phyloP scores from a whole-genome alignment of 23 red algal species.

The Gracilaria domingensis region DNA sequence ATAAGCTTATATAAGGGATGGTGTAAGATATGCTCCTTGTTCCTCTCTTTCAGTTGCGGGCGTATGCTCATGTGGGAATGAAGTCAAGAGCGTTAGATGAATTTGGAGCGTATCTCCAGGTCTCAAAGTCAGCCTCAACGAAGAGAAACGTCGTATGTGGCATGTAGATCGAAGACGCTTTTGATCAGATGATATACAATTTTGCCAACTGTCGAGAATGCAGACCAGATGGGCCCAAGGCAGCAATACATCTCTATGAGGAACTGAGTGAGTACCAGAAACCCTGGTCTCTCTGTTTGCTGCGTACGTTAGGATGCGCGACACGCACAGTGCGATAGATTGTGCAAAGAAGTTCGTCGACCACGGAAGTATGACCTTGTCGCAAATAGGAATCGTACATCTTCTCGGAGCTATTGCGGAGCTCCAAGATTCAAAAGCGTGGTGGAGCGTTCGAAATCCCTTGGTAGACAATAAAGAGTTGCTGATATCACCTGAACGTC shows the following conservation, averaged over 20 bases:
- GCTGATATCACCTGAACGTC: background rate
- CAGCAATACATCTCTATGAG: conserved; percentile 39
- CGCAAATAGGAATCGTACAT: conserved; percentile 12
- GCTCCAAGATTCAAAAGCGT: conserved; percentile 21
- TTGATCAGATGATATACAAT: no score
- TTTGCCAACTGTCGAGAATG: conserved; percentile 64
- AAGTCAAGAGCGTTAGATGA: conserved; percentile 38
- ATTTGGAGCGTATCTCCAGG: conserved; percentile 34
- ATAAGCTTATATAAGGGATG: background rate
- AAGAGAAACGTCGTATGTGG: background rate
- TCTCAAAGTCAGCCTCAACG: background rate
- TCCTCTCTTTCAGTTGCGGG: conserved; percentile 61
- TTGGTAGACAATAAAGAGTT: conserved; percentile 3
- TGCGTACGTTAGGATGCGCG: conserved; percentile 46
- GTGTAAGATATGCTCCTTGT: conserved; percentile 35
- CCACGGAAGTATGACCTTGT: no score
- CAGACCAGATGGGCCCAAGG: conserved; percentile 44
- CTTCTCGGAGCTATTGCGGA: conserved; percentile 52
- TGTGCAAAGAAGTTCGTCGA: conserved; percentile 15
- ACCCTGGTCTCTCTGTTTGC: conserved; percentile 43
- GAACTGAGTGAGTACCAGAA: conserved; percentile 28
- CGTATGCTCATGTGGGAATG: conserved; percentile 61
- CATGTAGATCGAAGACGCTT: conserved; percentile 49
- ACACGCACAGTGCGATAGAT: conserved; percentile 4
- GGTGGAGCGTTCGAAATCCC: no score